Conservation (phyloP, 345 rosid species). For the Luvunga scandens region DNA sequence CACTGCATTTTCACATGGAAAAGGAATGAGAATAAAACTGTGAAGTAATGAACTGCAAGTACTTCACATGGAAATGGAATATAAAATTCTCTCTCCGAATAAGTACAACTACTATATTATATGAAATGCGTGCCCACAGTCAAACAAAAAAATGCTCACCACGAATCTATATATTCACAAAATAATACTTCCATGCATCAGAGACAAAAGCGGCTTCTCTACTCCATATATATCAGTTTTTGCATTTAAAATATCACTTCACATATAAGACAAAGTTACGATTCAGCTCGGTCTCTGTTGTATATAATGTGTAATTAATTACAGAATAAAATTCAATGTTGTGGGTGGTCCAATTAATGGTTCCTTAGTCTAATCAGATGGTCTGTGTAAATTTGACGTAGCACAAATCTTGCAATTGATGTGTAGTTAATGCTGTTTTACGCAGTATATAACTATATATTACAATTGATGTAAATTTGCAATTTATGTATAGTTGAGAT, state of each 20-base stretch:
- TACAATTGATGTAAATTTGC: no score
- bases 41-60: no score
- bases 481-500: no score
- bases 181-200: not conserved
- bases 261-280: not conserved
- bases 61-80: no score
- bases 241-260: constrained; percentile 5
- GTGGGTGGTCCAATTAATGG: not conserved
- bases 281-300: not conserved
- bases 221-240: constrained; percentile 6
- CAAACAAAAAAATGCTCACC: constrained; percentile 15
- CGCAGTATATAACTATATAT: no score
- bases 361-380: not conserved
- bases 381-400: not conserved
- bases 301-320: not conserved
- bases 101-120: no score
- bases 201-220: constrained; percentile 20
- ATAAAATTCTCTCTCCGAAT: no score
- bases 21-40: no score
- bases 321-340: not conserved
- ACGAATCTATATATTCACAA: not conserved
- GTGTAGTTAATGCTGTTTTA: no score
- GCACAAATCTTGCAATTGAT: not conserved
- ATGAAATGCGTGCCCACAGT: not conserved
- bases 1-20: no score